Percentiles rank a stretch among this genome's conserved stretches.
Evolutionary conservation across 1,139 yeast species (phyloP).

Genomic region (Saccharomyces hybrid): DNA sequence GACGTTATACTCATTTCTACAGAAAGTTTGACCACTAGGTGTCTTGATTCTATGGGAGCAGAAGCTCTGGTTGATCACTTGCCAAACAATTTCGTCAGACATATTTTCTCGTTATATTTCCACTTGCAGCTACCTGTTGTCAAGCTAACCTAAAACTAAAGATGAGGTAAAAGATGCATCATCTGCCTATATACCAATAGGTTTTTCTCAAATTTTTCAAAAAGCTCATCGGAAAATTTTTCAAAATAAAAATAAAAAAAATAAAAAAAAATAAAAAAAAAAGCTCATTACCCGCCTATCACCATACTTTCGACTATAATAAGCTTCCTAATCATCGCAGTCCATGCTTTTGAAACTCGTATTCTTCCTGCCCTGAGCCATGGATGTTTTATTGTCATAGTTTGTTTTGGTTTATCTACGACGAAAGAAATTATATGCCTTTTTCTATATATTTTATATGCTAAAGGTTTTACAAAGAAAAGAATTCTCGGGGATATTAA

Average conservation of each 20-base stretch:
- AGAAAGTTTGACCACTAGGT: conserved; percentile 71
- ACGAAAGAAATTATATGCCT: neutral
- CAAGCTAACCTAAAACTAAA: neutral
- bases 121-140: neutral
- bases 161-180: neutral
- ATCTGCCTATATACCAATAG: neutral
- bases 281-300: neutral
- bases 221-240: conserved; percentile 6
- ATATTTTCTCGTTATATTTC: conserved; percentile 14
- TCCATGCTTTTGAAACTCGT: neutral
- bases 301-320: neutral
- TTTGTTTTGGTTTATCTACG: too few relatives aligned
- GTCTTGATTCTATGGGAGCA: conserved; percentile 83
- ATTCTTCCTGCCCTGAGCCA: neutral
- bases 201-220: neutral
- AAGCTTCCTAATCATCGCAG: neutral
- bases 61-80: conserved; percentile 79
- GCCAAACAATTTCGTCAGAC: conserved; percentile 71
- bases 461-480: neutral
- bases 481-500: neutral
- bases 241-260: neutral
- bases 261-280: neutral
- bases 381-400: neutral
- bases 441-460: neutral
- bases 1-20: conserved; percentile 83